phyloP scores from a whole-genome alignment of 2,329 filamentous ascomycete species.

The Fusarium sp. region DNA sequence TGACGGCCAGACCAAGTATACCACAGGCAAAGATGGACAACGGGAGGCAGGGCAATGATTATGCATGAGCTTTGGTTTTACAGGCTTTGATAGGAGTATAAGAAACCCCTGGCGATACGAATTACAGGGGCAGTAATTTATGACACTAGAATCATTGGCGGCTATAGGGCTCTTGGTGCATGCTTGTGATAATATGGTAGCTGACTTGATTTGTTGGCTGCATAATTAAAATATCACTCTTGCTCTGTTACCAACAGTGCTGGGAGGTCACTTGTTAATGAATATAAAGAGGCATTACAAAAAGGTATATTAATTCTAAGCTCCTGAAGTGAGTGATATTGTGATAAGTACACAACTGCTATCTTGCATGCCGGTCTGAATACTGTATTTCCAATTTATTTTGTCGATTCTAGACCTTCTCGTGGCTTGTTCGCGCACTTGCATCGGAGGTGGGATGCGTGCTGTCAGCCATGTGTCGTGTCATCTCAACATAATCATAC shows the following conservation, averaged over 20 bases:
- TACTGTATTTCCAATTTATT: not conserved
- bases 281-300: constrained; percentile 10
- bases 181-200: not conserved
- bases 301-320: constrained; percentile 15
- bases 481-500: constrained; percentile 84
- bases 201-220: not conserved
- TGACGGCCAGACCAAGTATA: constrained; percentile 45
- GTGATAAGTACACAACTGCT: not conserved
- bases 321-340: constrained; percentile 7
- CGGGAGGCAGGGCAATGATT: constrained; percentile 34
- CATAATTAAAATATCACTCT: not conserved
- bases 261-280: not conserved
- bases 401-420: constrained; percentile 46
- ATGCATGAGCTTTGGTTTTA: constrained; percentile 38
- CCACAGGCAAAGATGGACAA: constrained; percentile 35
- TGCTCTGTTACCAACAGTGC: not conserved
- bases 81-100: constrained; percentile 29
- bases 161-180: not conserved
- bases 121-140: constrained; percentile 23
- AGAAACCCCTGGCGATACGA: constrained; percentile 2
- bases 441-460: constrained; percentile 41
- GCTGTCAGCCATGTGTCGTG: constrained; percentile 69
- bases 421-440: constrained; percentile 48
- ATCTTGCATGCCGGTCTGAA: not conserved
- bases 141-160: constrained; percentile 5